Base-by-base conservation (phyloP, 495 filamentous ascomycete genomes). In the Acidiella bohemica region DNA sequence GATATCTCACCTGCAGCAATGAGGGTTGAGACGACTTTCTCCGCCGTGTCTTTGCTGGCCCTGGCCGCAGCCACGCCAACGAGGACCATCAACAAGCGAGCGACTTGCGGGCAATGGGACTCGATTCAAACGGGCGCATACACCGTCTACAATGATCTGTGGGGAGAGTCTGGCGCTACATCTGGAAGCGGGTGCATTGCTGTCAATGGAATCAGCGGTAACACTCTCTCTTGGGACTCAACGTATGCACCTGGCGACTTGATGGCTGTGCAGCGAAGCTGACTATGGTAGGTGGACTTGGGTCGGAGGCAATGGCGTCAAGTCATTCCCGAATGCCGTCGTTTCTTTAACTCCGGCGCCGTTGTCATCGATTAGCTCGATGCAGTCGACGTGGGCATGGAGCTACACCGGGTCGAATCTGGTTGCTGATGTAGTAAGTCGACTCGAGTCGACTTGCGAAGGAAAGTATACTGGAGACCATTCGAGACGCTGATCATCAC, bases 381-480 rank as follows among this genome's bases (percentile, higher is more conserved):
- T 79, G 34, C 59, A 64, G 5, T 64, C 71, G 5, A 62, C 53
- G 10, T 72, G 67, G 65, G 52, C 66, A 13, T 80, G 73, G 67
- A 61, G 71, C 44, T 77, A 78, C 59, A 64, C 67, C 1, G 72
- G 67, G 25, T 65, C 53, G 31, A 47, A 51, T 37, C 57, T 76
- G 28, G 66, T 75, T n/a, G 71, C 72, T 17, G 63, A 81, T 49
- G 76, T 81, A n/a, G n/a, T n/a, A n/a, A n/a, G n/a, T n/a, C n/a
- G n/a, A n/a, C n/a, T n/a, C n/a, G n/a, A n/a, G n/a, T n/a, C n/a
- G n/a, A n/a, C n/a, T n/a, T n/a, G n/a, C n/a, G n/a, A n/a, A n/a
- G n/a, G n/a, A n/a, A n/a, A n/a, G n/a, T n/a, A n/a, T n/a, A n/a
- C n/a, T n/a, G n/a, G n/a, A n/a, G n/a, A n/a, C n/a, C n/a, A n/a